A percentile compares a stretch with the other conserved stretches of the same genome.
These are phyloP conservation scores for Tetrahymena thermophila DNA, from an alignment of 73 alveolate species.

Conservation along the genomic window DNA sequence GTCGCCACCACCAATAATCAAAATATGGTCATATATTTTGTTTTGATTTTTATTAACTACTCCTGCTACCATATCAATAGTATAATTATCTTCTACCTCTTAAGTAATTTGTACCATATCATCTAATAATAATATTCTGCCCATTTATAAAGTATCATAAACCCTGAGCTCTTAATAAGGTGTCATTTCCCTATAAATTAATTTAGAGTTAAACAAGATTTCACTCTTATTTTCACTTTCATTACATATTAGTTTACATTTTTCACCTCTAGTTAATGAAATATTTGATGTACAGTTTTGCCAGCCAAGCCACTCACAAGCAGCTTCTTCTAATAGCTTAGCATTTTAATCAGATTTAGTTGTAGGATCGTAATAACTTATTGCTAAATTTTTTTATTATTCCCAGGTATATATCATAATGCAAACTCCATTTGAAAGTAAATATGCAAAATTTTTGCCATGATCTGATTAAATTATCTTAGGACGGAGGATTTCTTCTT, in stretches of 20 bases:
- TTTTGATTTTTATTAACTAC: background rate
- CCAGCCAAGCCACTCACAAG: slow-evolving; percentile 14
- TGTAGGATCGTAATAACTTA: background rate
- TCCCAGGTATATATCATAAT: background rate
- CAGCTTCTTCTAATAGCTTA: background rate
- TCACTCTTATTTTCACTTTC: background rate
- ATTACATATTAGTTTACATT: background rate
- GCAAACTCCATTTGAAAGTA: background rate
- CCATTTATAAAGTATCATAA: background rate
- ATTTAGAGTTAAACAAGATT: background rate
- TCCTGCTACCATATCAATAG: background rate
- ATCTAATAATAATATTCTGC: background rate
- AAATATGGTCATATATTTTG: background rate
- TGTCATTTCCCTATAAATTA: slow-evolving; percentile 6
- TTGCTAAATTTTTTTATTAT: background rate
- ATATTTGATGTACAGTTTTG: background rate
- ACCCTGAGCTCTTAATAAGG: slow-evolving; percentile 3
- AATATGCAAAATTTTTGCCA: background rate
- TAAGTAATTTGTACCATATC: background rate
- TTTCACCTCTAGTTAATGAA: background rate
- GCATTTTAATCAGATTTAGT: background rate
- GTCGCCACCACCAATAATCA: slow-evolving; percentile 20
- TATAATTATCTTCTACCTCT: background rate
- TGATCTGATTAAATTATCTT: background rate
- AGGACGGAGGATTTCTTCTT: background rate